Evolutionary conservation across 352 stramenopile genomes (phyloP).

Genomic region (Phytophthora sp.): DNA sequence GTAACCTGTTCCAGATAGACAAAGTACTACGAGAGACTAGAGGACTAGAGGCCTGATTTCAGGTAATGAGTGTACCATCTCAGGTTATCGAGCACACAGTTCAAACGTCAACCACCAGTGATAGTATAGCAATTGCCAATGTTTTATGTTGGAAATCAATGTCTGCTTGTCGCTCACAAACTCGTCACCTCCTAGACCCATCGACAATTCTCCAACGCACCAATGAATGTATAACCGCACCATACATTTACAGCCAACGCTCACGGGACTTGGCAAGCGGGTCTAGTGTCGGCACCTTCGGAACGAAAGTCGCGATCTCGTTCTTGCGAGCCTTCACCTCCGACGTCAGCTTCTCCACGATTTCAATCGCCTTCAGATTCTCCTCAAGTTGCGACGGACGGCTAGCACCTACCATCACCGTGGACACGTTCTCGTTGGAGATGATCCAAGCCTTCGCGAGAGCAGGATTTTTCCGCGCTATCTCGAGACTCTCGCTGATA

Average conservation of each 20-base stretch:
- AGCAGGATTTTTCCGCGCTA: too few relatives aligned
- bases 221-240: too few relatives aligned
- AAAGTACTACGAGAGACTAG: background rate
- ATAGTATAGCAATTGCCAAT: too few relatives aligned
- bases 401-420: conserved; percentile 51
- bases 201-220: too few relatives aligned
- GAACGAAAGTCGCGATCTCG: conserved; percentile 37
- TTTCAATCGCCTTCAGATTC: conserved; percentile 36
- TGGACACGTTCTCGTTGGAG: conserved; percentile 57
- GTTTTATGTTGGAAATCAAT: too few relatives aligned
- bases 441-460: conserved; percentile 48
- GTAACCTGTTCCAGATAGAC: background rate
- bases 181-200: too few relatives aligned
- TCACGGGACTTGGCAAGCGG: conserved; percentile 11
- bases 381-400: conserved; percentile 34
- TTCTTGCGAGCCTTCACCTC: conserved; percentile 60
- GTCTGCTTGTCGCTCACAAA: too few relatives aligned
- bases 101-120: too few relatives aligned
- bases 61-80: too few relatives aligned
- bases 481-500: too few relatives aligned
- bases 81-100: too few relatives aligned
- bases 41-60: too few relatives aligned
- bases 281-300: conserved; percentile 7
- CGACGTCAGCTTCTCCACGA: conserved; percentile 54
- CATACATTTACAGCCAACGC: conserved; percentile 13